phyloP scores from a whole-genome alignment of 2,329 filamentous ascomycete genomes.

The Epichloe glyceriae region DNA sequence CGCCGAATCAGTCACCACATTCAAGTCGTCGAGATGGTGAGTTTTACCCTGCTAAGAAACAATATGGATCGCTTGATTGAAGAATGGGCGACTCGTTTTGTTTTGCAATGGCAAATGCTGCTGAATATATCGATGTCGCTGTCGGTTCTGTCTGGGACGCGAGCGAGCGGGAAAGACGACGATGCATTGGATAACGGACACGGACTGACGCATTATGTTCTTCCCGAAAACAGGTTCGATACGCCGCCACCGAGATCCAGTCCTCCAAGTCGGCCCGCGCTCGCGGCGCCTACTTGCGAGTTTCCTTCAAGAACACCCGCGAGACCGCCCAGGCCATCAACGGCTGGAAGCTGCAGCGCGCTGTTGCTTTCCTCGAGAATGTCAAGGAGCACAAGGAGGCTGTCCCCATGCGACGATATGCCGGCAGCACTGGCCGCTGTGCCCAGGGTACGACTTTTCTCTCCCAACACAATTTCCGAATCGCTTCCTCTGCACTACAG shows the following conservation, averaged over 20 bases:
- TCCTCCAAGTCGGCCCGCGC: constrained; percentile 90
- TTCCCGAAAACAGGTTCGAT: constrained; percentile 59
- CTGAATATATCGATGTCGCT: neutral
- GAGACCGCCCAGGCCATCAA: constrained; percentile 99
- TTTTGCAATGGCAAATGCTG: neutral
- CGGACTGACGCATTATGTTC: constrained; percentile 13
- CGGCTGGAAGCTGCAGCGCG: constrained; percentile 95
- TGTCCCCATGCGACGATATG: constrained; percentile 95
- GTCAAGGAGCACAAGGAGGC: constrained; percentile 95
- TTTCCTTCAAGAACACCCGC: constrained; percentile 99
- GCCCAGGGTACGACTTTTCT: constrained; percentile 77
- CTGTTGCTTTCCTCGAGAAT: constrained; percentile 94
- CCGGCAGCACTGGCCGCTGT: constrained; percentile 86
- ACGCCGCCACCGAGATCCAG: constrained; percentile 83
- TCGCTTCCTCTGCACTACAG: neutral
- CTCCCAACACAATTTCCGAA: neutral
- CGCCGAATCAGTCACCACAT: constrained; percentile 42
- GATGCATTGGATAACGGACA: neutral
- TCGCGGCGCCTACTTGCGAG: constrained; percentile 96
- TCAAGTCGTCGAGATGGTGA: constrained; percentile 45
- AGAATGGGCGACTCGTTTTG: neutral
- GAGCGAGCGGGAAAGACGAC: neutral
- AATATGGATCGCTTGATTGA: neutral
- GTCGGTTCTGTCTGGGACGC: neutral
- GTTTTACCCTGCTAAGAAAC: constrained; percentile 16